Base-by-base conservation (phyloP, 345 rosid species). In the Turnera subulata region DNA sequence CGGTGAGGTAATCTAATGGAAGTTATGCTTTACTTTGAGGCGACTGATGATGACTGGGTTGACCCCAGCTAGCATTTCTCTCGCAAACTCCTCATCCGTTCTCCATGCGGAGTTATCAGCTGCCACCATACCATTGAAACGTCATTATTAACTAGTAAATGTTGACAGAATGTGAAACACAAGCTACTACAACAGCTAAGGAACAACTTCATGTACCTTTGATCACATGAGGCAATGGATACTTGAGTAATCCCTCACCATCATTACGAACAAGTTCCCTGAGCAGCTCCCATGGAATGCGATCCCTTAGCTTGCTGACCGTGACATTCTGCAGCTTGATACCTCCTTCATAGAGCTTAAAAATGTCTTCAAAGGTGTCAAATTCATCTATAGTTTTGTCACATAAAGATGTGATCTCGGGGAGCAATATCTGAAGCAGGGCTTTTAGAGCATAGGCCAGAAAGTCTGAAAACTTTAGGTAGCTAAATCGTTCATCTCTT, bases 371-470 rank as follows among this genome's bases (percentile, higher is more conserved):
- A 2, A 89, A 82, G 13, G 82, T 73, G 52, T 89, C 97, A 46
- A 93, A 93, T 67, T 93, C 99, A 43, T 93, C 82, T 32, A 80
- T 69, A 50, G 89, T 89, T 65, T 86, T 83, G 83, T 89, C 86
- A 63, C 69, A 80, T 50, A 89, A 43, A 18, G 97, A 81, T 25
- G 65, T 43, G 20, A 85, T 62, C 78, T 93, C 96, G 1, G 96
- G 90, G 59, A 76, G 53, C 24, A 89, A 14, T 55, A 93, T 71
- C 64, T 89, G 94, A 63, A 67, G 53, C 32, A 89, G 53, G 4
- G 97, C 79, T 45, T 93, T 93, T 53, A 85, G 66, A 43, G 86
- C 82, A 62, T 85, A 83, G 67, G 94, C 99, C 15, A 93, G 80
- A 59, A 93, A 83, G 62, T 89, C 96, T 9, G 97, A 85, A 69